Conservation (phyloP, 2,329 filamentous ascomycete genomes). For the Drechslerella dactyloides region DNA sequence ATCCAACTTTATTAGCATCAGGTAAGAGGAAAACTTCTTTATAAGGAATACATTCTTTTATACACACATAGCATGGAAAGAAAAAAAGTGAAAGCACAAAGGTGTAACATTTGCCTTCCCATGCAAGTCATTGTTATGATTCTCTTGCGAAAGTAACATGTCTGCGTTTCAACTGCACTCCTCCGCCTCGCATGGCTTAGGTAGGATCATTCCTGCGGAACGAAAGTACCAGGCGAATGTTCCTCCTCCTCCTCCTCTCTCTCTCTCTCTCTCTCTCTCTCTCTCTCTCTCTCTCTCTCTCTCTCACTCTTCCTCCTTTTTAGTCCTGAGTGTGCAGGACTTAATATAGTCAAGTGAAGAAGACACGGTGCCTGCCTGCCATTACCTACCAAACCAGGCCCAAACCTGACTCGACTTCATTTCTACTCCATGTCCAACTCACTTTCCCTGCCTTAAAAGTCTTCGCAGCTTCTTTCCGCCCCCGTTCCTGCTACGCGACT, state of each 20-base stretch:
- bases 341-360: neutral
- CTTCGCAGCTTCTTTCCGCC: slow-evolving; percentile 4
- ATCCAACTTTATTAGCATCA: too few species aligned
- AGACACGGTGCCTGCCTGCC: neutral
- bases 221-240: neutral
- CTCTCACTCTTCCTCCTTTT: neutral
- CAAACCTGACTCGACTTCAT: too few species aligned
- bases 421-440: neutral
- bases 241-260: neutral
- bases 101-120: slow-evolving; percentile 34
- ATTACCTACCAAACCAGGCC: neutral
- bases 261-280: neutral
- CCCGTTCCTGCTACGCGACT: neutral
- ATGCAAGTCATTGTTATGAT: slow-evolving; percentile 20
- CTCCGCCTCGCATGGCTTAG: slow-evolving; percentile 6
- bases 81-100: slow-evolving; percentile 34
- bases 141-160: slow-evolving; percentile 23
- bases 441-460: neutral
- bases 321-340: neutral
- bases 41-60: neutral
- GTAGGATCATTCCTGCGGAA: slow-evolving; percentile 2
- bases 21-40: too few species aligned
- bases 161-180: slow-evolving; percentile 33
- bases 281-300: neutral
- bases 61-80: neutral